phyloP scores from a whole-genome alignment of 352 stramenopile species.

The Globisporangium echinulatum region DNA sequence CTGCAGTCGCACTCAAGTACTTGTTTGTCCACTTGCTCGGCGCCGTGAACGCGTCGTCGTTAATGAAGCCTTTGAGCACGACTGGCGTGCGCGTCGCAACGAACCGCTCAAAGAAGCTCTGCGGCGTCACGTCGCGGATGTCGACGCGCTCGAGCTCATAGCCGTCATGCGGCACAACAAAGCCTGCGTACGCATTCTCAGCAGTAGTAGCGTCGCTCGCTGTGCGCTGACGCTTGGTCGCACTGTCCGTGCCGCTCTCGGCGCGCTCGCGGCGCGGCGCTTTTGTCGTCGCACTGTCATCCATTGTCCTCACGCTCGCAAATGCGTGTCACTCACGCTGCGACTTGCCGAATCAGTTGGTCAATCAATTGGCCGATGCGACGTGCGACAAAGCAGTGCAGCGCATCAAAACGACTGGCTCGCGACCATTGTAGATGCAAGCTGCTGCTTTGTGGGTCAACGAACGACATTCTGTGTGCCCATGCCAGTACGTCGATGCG shows the following conservation, averaged over 20 bases:
- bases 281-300: constrained; percentile 4
- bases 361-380: no score
- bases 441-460: not conserved
- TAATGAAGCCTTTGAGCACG: constrained; percentile 60
- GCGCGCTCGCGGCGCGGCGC: constrained; percentile 1
- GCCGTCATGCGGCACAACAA: constrained; percentile 30
- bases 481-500: not conserved
- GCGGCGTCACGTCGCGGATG: constrained; percentile 41
- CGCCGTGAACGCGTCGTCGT: constrained; percentile 43
- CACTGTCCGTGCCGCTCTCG: not conserved
- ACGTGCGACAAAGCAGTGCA: constrained; percentile 13
- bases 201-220: constrained; percentile 11
- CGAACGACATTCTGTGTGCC: not conserved
- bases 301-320: no score
- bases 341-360: no score
- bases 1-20: constrained; percentile 55
- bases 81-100: constrained; percentile 76
- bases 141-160: constrained; percentile 49
- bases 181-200: constrained; percentile 62
- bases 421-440: not conserved
- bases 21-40: constrained; percentile 70
- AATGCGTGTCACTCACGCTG: no score
- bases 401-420: constrained; percentile 24
- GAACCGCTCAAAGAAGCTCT: constrained; percentile 76
- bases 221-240: constrained; percentile 36